Base-by-base conservation (phyloP, 805 yeast genomes). In the Candida patagonica region DNA sequence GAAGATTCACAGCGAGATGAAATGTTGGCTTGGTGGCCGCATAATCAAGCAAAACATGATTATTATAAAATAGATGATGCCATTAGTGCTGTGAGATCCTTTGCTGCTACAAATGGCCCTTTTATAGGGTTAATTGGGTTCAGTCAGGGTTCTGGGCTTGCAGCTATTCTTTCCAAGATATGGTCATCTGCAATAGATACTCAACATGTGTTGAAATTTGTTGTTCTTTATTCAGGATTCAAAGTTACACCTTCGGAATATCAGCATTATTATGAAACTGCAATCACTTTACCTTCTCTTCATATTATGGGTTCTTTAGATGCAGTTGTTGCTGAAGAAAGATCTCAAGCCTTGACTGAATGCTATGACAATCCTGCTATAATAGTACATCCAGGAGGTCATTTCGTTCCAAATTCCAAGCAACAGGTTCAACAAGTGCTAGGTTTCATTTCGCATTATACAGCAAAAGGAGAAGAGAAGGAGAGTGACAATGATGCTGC, bases 381-480 rank as follows among this genome's bases (percentile, higher is more conserved):
- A 10, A 63, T 80, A 43, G 80, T 74, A 47, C 98, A 89, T 54
- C 96, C 96, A 7, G 97, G 98, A 45, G 96, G 97, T 1, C 98
- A 89, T 56, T 87, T 82, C 63, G 95, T 89, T 35, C 98, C 97
- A 22, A 86, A 85, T 61, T 80, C 87, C 37, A 83, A 82, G 59
- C 74, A 70, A 41, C 59, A 67, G 37, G 50, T 63, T 10, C 51
- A 47, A 8, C 45, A 53, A 2, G 61, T 63, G 6, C 47, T 51
- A 2, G 48, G 49, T 6, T 64, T 63, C 51, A 41, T 59, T 5
- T 30, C 31, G 26, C 5, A 29, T 10, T 10, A 29, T 29, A 20
- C 31, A n/a, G n/a, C n/a, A n/a, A n/a, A 10, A 47, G 40, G 9
- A 29, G 26, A 10, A 40, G 44, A n/a, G 51, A 40, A 6, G 60